Conservation (phyloP, 768 basidiomycete species). For the Boletus tylopilopsis region DNA sequence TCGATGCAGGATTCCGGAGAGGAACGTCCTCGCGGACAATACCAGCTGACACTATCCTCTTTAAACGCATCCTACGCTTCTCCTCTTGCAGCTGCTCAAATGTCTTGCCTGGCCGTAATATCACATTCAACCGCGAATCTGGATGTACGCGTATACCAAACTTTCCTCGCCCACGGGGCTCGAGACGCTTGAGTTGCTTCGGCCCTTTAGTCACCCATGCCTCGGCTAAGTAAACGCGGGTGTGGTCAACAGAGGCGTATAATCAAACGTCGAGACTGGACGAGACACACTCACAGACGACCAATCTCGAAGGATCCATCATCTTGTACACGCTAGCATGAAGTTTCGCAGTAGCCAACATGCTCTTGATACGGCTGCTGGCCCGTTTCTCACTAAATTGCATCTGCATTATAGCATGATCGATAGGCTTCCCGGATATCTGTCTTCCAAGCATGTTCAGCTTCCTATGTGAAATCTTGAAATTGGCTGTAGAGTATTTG, state of each 20-base stretch:
- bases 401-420: conserved; percentile 96
- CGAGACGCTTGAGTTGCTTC: conserved; percentile 58
- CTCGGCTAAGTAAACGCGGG: conserved; percentile 53
- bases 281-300: conserved; percentile 64
- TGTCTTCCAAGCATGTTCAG: conserved; percentile 85
- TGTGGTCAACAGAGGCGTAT: background rate
- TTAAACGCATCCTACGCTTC: conserved; percentile 63
- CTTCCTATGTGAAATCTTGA: conserved; percentile 93
- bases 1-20: conserved; percentile 64
- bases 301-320: conserved; percentile 63
- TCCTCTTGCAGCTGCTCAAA: conserved; percentile 60
- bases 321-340: conserved; percentile 79
- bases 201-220: conserved; percentile 92
- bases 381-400: conserved; percentile 93
- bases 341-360: conserved; percentile 82
- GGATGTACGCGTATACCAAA: conserved; percentile 75
- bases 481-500: conserved; percentile 88
- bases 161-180: conserved; percentile 81
- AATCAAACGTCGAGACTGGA: background rate
- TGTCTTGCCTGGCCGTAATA: conserved; percentile 81
- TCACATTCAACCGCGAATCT: conserved; percentile 68
- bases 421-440: conserved; percentile 87
- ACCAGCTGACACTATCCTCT: conserved; percentile 76
- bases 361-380: conserved; percentile 80
- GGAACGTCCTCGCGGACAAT: conserved; percentile 77